phyloP scores from a whole-genome alignment of 2,329 filamentous ascomycete species.

The Fusarium sp. region DNA sequence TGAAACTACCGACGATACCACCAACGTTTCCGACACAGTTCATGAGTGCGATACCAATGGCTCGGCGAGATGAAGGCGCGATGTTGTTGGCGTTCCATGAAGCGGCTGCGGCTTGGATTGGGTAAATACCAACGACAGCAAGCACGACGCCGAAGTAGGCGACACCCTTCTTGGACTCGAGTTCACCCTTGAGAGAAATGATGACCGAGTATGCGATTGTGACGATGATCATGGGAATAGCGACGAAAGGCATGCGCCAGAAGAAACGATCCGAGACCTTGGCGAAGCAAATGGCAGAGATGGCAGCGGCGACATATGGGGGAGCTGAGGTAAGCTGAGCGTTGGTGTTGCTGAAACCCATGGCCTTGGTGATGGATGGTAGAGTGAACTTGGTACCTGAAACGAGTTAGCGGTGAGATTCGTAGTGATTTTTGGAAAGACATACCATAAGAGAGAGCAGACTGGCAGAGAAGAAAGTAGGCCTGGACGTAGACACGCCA shows the following conservation, averaged over 20 bases:
- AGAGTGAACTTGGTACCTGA: slow-evolving; percentile 44
- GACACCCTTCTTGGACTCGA: slow-evolving; percentile 33
- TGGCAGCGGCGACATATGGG: slow-evolving; percentile 69
- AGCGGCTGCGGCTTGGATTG: slow-evolving; percentile 38
- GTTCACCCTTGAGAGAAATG: slow-evolving; percentile 33
- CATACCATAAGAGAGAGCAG: slow-evolving; percentile 43
- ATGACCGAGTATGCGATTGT: slow-evolving; percentile 38
- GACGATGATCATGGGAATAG: slow-evolving; percentile 33
- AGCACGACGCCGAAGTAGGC: slow-evolving; percentile 39
- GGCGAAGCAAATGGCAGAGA: slow-evolving; percentile 72
- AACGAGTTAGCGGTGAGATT: background rate
- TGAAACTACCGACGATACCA: slow-evolving; percentile 46
- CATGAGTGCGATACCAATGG: slow-evolving; percentile 47
- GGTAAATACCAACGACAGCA: slow-evolving; percentile 39
- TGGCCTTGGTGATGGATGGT: slow-evolving; percentile 41
- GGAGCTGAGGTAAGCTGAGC: slow-evolving; percentile 62
- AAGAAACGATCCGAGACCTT: slow-evolving; percentile 73
- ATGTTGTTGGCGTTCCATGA: slow-evolving; percentile 44
- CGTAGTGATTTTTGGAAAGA: accelerated
- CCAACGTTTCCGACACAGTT: slow-evolving; percentile 47
- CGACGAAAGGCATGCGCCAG: slow-evolving; percentile 44
- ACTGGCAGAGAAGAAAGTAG: slow-evolving; percentile 45
- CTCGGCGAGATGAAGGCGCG: slow-evolving; percentile 48
- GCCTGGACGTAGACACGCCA: slow-evolving; percentile 48
- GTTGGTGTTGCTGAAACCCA: slow-evolving; percentile 44